Evolutionary conservation across 257 asterid genomes (phyloP).

Genomic region (Nicotiana otophora): DNA sequence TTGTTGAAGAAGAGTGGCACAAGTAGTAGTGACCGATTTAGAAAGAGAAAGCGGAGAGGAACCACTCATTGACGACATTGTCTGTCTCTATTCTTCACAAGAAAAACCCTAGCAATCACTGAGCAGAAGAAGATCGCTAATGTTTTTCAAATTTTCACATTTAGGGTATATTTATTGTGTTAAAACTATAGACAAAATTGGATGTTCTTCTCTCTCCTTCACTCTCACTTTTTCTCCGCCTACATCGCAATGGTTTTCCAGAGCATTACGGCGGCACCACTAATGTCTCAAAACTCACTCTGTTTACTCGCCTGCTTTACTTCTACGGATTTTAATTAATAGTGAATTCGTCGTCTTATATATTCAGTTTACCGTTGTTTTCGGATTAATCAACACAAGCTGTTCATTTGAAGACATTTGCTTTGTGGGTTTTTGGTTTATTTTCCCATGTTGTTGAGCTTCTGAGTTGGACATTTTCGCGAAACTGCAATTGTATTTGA

Average conservation of each 20-base stretch:
- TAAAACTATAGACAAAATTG: no score
- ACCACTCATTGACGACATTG: background rate
- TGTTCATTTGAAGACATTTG: no score
- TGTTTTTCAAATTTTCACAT: no score
- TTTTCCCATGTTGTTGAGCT: no score
- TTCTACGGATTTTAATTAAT: background rate
- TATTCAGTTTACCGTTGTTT: background rate
- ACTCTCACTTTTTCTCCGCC: slow-evolving; percentile 11
- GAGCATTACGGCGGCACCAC: slow-evolving; percentile 12
- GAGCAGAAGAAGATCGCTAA: no score
- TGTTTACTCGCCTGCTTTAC: background rate
- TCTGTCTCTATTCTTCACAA: background rate
- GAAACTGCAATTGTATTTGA: no score
- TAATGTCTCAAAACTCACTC: background rate
- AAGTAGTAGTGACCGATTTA: slow-evolving; percentile 53
- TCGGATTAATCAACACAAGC: no score
- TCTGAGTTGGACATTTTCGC: no score
- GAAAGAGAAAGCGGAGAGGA: slow-evolving; percentile 59
- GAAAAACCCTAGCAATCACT: background rate
- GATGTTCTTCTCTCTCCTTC: no score
- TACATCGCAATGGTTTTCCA: slow-evolving; percentile 41
- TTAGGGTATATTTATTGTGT: no score
- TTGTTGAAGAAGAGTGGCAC: slow-evolving; percentile 60
- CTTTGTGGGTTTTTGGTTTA: no score
- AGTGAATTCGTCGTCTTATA: background rate